phyloP scores from a whole-genome alignment of 2,329 filamentous ascomycete species.

The Fusarium tanahbumbuense region DNA sequence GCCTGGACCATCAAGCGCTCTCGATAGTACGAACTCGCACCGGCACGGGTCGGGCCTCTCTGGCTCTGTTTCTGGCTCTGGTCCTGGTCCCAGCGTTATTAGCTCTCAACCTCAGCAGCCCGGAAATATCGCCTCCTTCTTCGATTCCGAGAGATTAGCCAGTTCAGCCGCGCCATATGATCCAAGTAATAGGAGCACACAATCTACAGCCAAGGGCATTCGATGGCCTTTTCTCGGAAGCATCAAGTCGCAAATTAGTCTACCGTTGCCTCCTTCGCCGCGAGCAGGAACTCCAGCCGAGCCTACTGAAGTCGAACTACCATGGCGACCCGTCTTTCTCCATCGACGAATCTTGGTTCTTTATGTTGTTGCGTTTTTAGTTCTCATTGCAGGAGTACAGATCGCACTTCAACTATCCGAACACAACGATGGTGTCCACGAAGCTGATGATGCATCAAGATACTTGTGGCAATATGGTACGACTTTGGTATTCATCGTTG shows the following conservation, averaged over 20 bases:
- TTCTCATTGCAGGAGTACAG: constrained; percentile 48
- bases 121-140: constrained; percentile 43
- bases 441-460: constrained; percentile 42
- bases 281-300: constrained; percentile 25
- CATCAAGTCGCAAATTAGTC: constrained; percentile 37
- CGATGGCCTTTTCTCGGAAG: constrained; percentile 47
- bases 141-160: constrained; percentile 44
- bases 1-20: constrained; percentile 17
- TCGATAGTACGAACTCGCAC: constrained; percentile 23
- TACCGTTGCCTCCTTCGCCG: constrained; percentile 30
- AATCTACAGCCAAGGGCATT: constrained; percentile 17
- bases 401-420: constrained; percentile 49
- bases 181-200: constrained; percentile 15
- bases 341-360: constrained; percentile 47
- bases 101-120: constrained; percentile 12
- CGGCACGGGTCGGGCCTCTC: constrained; percentile 19
- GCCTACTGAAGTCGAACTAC: constrained; percentile 46
- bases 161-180: constrained; percentile 36
- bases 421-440: constrained; percentile 47
- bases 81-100: background rate
- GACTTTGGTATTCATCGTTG: constrained; percentile 49
- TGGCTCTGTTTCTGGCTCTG: background rate
- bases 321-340: constrained; percentile 54
- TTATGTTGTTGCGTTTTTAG: constrained; percentile 48
- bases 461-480: constrained; percentile 55